A percentile compares a stretch with the other conserved stretches of the same genome.
Evolutionary conservation across 202 grass and related monocot species (phyloP).

Genomic region (Panicum hallii): DNA sequence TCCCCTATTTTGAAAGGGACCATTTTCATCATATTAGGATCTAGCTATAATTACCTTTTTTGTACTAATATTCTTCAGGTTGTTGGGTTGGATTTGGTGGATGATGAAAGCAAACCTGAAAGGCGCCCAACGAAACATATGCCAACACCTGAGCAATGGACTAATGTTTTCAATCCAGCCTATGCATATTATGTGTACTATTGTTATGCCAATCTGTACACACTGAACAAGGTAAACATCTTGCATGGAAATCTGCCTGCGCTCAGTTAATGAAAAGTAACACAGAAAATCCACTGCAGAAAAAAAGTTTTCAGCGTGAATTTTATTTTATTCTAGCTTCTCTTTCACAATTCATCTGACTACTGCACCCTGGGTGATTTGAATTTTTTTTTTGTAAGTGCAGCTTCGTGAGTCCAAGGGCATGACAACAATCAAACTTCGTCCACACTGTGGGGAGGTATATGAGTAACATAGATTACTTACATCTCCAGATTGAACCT

Average conservation of each 20-base stretch:
- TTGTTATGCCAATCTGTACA: constrained; percentile 91
- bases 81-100: constrained; percentile 95
- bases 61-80: constrained; percentile 66
- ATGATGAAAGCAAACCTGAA: constrained; percentile 99
- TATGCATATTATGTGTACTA: constrained; percentile 97
- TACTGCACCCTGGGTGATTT: constrained; percentile 10
- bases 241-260: not conserved
- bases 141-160: constrained; percentile 94
- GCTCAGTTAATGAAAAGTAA: constrained; percentile 15
- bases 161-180: constrained; percentile 91
- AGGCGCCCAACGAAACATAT: constrained; percentile 95
- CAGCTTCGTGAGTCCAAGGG: constrained; percentile 91
- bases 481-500: not conserved
- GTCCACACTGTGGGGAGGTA: constrained; percentile 97
- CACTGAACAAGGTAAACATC: constrained; percentile 82
- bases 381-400: constrained; percentile 12
- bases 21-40: not conserved
- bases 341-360: constrained; percentile 25
- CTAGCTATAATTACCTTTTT: not conserved
- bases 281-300: not conserved
- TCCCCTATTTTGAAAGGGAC: constrained; percentile 3
- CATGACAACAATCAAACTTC: constrained; percentile 92
- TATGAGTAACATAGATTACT: not conserved
- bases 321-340: constrained; percentile 1
- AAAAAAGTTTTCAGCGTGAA: not conserved